phyloP scores from a whole-genome alignment of 2,329 filamentous ascomycete species.

The Pleurostoma richardsiae region DNA sequence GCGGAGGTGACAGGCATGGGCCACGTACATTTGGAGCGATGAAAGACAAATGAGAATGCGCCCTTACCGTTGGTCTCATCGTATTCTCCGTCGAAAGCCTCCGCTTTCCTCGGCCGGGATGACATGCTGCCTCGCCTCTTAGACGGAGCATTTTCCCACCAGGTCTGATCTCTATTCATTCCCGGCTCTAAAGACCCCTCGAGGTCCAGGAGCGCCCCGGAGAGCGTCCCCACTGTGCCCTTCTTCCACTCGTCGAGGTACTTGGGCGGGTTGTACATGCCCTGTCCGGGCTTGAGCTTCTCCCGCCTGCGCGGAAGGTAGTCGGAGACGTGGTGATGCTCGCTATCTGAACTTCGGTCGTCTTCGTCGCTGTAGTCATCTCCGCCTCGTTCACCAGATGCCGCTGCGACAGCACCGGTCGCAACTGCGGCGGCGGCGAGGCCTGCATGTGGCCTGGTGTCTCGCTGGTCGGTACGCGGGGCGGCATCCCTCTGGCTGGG shows the following conservation, averaged over 20 bases:
- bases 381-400: slow-evolving; percentile 11
- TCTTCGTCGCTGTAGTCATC: slow-evolving; percentile 21
- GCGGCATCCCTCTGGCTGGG: slow-evolving; percentile 10
- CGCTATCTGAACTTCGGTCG: slow-evolving; percentile 14
- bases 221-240: slow-evolving; percentile 57
- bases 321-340: slow-evolving; percentile 30
- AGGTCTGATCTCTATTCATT: slow-evolving; percentile 53
- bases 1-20: too few relatives aligned
- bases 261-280: slow-evolving; percentile 52
- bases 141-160: slow-evolving; percentile 66
- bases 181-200: slow-evolving; percentile 19
- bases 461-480: slow-evolving; percentile 5
- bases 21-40: too few relatives aligned
- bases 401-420: slow-evolving; percentile 2
- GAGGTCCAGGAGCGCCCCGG: slow-evolving; percentile 56
- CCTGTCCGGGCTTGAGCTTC: slow-evolving; percentile 41
- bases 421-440: slow-evolving; percentile 7
- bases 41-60: too few relatives aligned
- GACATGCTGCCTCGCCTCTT: slow-evolving; percentile 40
- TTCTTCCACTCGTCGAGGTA: slow-evolving; percentile 72
- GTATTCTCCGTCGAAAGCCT: slow-evolving; percentile 63
- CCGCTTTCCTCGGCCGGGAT: slow-evolving; percentile 48
- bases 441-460: slow-evolving; percentile 2
- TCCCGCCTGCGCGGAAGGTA: slow-evolving; percentile 35
- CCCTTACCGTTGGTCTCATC: slow-evolving; percentile 55